Percentiles rank a stretch among this genome's conserved stretches.
phyloP scores from a whole-genome alignment of 176 grass and related monocot species.

The Echinochloa phyllopogon region DNA sequence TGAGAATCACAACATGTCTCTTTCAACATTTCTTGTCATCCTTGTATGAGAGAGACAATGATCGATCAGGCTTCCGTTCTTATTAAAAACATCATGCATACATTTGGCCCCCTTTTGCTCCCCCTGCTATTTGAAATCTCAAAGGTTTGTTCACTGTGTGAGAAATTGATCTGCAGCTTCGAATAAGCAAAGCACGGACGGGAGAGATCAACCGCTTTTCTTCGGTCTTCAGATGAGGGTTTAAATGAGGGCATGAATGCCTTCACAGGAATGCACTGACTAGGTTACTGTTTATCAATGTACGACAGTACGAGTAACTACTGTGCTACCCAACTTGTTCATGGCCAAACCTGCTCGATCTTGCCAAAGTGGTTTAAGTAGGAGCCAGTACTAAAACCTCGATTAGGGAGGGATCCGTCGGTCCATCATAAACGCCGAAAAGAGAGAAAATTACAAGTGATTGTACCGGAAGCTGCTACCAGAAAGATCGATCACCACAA shows the following conservation, averaged over 20 bases:
- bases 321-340: not conserved
- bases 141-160: not conserved
- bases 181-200: not conserved
- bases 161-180: not conserved
- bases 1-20: not conserved
- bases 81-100: no score
- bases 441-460: not conserved
- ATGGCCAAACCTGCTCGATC: conserved; percentile 44
- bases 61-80: no score
- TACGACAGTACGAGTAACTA: conserved; percentile 25
- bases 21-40: not conserved
- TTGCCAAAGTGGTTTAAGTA: not conserved
- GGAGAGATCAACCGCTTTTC: not conserved
- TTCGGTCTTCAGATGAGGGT: not conserved
- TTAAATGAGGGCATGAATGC: conserved; percentile 20
- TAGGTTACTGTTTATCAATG: conserved; percentile 20
- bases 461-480: not conserved
- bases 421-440: conserved; percentile 45
- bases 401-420: conserved; percentile 18
- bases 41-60: no score
- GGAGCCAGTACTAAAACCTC: not conserved
- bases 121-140: not conserved
- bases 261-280: conserved; percentile 38
- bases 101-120: no score
- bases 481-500: conserved; percentile 21